phyloP scores from a whole-genome alignment of 2,329 filamentous ascomycete species.

The Sclerotinia spermophila region DNA sequence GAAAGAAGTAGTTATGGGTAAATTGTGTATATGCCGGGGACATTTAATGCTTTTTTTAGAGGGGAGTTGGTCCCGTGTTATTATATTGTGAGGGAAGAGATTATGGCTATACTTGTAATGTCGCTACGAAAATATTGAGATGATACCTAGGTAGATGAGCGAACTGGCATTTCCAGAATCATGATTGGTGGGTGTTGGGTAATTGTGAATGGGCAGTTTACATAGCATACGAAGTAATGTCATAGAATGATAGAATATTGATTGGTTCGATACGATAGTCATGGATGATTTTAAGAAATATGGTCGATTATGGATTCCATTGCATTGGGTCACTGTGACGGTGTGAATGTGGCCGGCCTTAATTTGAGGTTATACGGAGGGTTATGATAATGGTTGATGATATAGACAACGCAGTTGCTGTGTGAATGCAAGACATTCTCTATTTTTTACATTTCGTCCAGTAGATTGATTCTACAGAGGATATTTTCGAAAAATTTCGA shows the following conservation, averaged over 20 bases:
- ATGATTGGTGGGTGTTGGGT: conserved; percentile 1
- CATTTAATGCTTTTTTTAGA: background rate
- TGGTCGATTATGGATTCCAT: background rate
- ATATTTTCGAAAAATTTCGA: background rate
- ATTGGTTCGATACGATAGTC: too few species aligned
- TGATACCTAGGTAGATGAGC: conserved; percentile 5
- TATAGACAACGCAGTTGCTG: background rate
- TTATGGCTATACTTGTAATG: conserved; percentile 8
- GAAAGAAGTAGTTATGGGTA: conserved; percentile 13
- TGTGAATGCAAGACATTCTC: background rate
- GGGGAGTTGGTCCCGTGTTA: background rate
- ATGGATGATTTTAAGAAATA: background rate
- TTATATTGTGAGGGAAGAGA: background rate
- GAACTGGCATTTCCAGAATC: background rate
- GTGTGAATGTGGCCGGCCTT: background rate
- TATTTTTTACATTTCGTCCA: background rate
- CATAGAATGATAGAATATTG: background rate
- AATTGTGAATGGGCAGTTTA: background rate
- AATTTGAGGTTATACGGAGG: background rate
- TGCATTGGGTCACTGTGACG: background rate
- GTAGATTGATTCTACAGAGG: too few species aligned
- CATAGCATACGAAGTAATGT: conserved; percentile 5
- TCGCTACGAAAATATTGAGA: conserved; percentile 1
- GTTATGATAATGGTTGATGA: background rate
- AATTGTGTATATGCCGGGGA: background rate